Base-by-base conservation (phyloP, 2,329 filamentous ascomycete genomes). In the Cytospora chrysosperma region DNA sequence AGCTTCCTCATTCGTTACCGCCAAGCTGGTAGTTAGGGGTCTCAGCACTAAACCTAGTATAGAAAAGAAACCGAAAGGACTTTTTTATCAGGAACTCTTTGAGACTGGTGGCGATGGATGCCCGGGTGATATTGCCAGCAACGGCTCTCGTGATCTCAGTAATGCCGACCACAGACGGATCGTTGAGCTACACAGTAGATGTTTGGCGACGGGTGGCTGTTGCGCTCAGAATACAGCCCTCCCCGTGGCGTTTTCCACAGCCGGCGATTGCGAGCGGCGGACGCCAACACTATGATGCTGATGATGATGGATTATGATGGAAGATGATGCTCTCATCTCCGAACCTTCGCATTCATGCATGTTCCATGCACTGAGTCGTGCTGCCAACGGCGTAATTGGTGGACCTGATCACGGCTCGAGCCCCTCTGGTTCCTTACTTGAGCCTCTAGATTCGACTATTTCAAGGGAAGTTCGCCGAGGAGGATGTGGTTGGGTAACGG, bases 1-100 rank as follows among this genome's bases (percentile, higher is more conserved):
- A 50, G 34, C 49, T 50, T 34, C n/a, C 28, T n/a, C 27, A 27
- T 21, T 61, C 59, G 21, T 28, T 37, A 61, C 37, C 59, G 59
- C 51, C 37, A 49, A 47, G 53, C 51, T 37, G 59, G 59, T 55
- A 55, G 34, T 19, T 37, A 61, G 27, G 47, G 10, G n/a, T 4
- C 7, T 27, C 58, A 34, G 50, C 40, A 47, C n/a, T 19, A 47
- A n/a, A 24, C 43, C 1, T 24, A 24, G n/a, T n/a, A 17, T n/a
- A 12, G 10, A 15, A 10, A 34, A 15, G 8, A 37, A 17, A 40
- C n/a, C 2, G 32, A 34, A 43, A n/a, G 43, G 3, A 9, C 3
- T 1, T 4, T 24, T n/a, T n/a, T n/a, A n/a, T n/a, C 19, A 19
- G n/a, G 43, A 3, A 47, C 21, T 21, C n/a, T n/a, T n/a, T 4